phyloP scores from a whole-genome alignment of 1,284 basidiomycete genomes.

The Apiotrichum gracile region DNA sequence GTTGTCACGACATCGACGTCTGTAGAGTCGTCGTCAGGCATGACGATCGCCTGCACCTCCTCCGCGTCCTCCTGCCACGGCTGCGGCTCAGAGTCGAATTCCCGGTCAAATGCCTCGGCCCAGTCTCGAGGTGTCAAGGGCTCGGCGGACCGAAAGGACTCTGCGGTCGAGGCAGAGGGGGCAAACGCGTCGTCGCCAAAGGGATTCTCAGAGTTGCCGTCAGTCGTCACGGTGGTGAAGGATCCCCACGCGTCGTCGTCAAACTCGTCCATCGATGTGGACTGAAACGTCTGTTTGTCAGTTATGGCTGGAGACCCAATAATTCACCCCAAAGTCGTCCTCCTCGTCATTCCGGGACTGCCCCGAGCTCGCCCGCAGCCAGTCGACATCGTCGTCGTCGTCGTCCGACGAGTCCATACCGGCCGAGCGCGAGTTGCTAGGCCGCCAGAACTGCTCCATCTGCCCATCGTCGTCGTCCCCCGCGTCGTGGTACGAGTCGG shows the following conservation, averaged over 20 bases:
- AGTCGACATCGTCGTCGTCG: slow-evolving; percentile 45
- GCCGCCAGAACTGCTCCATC: slow-evolving; percentile 20
- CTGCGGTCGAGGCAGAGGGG: background rate
- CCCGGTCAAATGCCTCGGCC: slow-evolving; percentile 40
- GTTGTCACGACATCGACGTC: slow-evolving; percentile 8
- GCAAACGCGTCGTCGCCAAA: slow-evolving; percentile 41
- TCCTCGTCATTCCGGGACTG: slow-evolving; percentile 25
- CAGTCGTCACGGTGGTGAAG: slow-evolving; percentile 27
- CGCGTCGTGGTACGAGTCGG: slow-evolving; percentile 24
- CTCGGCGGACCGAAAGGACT: slow-evolving; percentile 8
- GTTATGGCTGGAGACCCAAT: background rate
- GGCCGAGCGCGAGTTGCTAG: slow-evolving; percentile 2
- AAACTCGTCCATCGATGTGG: slow-evolving; percentile 18
- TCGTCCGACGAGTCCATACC: slow-evolving; percentile 37
- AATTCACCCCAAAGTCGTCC: slow-evolving; percentile 39
- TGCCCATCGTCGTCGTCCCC: slow-evolving; percentile 24
- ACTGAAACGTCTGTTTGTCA: slow-evolving; percentile 22
- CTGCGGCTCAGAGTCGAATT: slow-evolving; percentile 19
- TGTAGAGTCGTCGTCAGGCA: slow-evolving; percentile 1
- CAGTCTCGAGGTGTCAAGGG: slow-evolving; percentile 41
- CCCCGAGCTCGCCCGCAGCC: slow-evolving; percentile 31
- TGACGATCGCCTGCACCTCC: background rate
- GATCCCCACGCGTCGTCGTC: slow-evolving; percentile 44
- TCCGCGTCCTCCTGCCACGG: background rate
- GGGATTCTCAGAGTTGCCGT: slow-evolving; percentile 32